Conservation (phyloP, 2,329 filamentous ascomycete species). For the Cyanodermella asteris region DNA sequence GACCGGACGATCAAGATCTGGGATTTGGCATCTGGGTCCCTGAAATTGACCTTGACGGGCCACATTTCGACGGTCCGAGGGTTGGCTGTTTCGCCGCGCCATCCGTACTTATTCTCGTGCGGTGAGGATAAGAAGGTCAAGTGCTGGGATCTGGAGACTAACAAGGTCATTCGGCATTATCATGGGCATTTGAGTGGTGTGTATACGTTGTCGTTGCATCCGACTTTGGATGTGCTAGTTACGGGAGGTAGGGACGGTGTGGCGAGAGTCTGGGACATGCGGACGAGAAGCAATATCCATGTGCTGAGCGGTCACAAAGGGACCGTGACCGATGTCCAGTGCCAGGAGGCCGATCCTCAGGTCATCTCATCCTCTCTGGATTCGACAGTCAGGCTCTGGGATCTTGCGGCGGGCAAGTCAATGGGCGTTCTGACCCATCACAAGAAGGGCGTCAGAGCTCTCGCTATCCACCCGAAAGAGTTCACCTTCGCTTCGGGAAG, state of each 20-base stretch:
- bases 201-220: conserved; percentile 81
- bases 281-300: conserved; percentile 85
- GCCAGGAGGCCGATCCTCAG: conserved; percentile 90
- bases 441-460: conserved; percentile 82
- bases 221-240: conserved; percentile 80
- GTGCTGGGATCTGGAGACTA: conserved; percentile 98
- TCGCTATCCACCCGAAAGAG: conserved; percentile 70
- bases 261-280: conserved; percentile 95
- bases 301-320: conserved; percentile 78
- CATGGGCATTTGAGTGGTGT: conserved; percentile 93
- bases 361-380: conserved; percentile 88
- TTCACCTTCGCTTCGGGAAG: conserved; percentile 92
- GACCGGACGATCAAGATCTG: conserved; percentile 98
- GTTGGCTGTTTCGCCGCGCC: conserved; percentile 72
- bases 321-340: conserved; percentile 73
- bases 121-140: conserved; percentile 99
- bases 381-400: conserved; percentile 78
- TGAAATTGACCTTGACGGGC: conserved; percentile 71
- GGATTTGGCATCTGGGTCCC: conserved; percentile 74
- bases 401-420: conserved; percentile 84
- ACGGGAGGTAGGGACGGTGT: conserved; percentile 90
- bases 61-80: conserved; percentile 89
- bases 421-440: conserved; percentile 94
- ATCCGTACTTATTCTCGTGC: conserved; percentile 94
- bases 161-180: conserved; percentile 95